A percentile compares a stretch with the other conserved stretches of the same genome.
Conservation (phyloP, 352 stramenopile genomes). For the Globisporangium echinulatum region DNA sequence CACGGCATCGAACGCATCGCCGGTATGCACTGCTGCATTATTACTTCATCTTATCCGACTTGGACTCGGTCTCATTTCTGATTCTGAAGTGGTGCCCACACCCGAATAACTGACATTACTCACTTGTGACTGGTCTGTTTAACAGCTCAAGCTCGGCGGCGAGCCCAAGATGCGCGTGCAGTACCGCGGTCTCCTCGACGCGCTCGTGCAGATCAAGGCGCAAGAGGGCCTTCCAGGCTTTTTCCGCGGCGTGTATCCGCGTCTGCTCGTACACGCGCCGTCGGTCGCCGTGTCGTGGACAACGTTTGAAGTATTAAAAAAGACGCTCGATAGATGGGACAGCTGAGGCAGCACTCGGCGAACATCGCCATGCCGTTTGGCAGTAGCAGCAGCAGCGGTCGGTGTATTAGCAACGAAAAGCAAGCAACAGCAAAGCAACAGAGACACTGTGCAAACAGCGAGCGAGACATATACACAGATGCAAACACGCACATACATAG, state of each 20-base stretch:
- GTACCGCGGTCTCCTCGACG: slow-evolving; percentile 69
- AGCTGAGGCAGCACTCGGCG: slow-evolving; percentile 3
- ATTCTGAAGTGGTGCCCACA: too few relatives aligned
- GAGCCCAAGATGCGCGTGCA: slow-evolving; percentile 59
- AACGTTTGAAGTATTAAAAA: slow-evolving; percentile 96
- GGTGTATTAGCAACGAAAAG: too few relatives aligned
- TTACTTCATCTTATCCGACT: not conserved
- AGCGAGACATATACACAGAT: too few relatives aligned
- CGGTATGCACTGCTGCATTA: not conserved
- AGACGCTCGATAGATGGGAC: slow-evolving; percentile 57
- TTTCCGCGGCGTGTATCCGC: slow-evolving; percentile 92
- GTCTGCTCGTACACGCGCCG: slow-evolving; percentile 94
- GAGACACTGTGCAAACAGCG: too few relatives aligned
- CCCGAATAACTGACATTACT: not conserved
- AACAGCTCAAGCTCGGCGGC: slow-evolving; percentile 15
- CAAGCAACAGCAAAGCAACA: too few relatives aligned
- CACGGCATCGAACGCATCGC: slow-evolving; percentile 9
- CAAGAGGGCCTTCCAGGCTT: slow-evolving; percentile 93
- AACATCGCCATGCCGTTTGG: too few relatives aligned
- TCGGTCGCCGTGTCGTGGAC: slow-evolving; percentile 99
- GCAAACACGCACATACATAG: too few relatives aligned
- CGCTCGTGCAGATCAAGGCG: slow-evolving; percentile 83
- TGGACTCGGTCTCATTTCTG: not conserved
- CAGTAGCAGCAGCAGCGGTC: too few relatives aligned
- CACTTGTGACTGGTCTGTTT: not conserved